A percentile compares a stretch with the other conserved stretches of the same genome.
Evolutionary conservation across 2,329 filamentous ascomycete genomes (phyloP).

Genomic region (Colletotrichum costaricense): DNA sequence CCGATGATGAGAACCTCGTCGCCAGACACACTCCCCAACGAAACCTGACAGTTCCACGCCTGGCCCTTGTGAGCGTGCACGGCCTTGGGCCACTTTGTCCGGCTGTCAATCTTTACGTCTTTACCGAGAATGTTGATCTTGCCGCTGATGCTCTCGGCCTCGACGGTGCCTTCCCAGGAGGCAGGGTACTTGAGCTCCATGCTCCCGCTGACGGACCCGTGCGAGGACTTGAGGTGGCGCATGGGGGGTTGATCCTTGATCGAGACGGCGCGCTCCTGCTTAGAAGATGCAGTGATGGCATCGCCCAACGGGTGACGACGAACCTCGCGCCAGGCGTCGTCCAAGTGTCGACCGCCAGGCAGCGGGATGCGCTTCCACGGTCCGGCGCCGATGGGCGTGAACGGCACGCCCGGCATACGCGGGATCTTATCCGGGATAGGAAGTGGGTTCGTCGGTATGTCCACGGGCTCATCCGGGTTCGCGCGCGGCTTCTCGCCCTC

Average conservation of each 20-base stretch:
- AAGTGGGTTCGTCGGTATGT: slow-evolving; percentile 33
- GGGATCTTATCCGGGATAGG: slow-evolving; percentile 23
- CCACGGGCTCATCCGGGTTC: slow-evolving; percentile 33
- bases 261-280: neutral
- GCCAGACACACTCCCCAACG: slow-evolving; percentile 17
- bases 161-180: slow-evolving; percentile 61
- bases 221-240: slow-evolving; percentile 51
- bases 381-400: slow-evolving; percentile 30
- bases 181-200: slow-evolving; percentile 57
- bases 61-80: slow-evolving; percentile 44
- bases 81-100: slow-evolving; percentile 47
- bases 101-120: slow-evolving; percentile 52
- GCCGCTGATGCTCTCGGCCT: slow-evolving; percentile 54
- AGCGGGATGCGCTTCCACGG: slow-evolving; percentile 37
- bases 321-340: slow-evolving; percentile 1
- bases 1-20: slow-evolving; percentile 5
- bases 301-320: neutral
- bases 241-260: slow-evolving; percentile 39
- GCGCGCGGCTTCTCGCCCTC: slow-evolving; percentile 23
- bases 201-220: slow-evolving; percentile 57
- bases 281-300: neutral
- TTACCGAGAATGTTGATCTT: slow-evolving; percentile 52
- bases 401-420: slow-evolving; percentile 16
- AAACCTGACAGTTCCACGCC: neutral
- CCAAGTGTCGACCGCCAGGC: slow-evolving; percentile 7